Conservation (phyloP, 2,329 filamentous ascomycete genomes). For the Alternaria ethzedia region DNA sequence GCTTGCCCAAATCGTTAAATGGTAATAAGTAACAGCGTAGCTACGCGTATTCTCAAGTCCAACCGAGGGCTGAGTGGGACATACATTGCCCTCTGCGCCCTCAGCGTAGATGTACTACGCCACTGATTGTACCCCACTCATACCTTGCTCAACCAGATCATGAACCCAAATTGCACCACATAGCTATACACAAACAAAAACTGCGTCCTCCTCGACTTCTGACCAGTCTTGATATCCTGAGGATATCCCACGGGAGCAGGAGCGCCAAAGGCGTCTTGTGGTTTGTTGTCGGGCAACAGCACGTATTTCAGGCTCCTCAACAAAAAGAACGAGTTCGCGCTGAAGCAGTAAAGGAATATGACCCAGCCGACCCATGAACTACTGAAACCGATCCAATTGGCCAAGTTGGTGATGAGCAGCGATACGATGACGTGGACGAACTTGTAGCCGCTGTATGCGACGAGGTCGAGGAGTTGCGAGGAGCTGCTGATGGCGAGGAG, state of each 20-base stretch:
- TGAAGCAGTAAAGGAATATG: constrained; percentile 88
- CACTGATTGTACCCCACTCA: constrained; percentile 2
- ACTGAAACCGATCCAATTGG: constrained; percentile 72
- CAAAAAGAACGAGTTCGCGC: constrained; percentile 93
- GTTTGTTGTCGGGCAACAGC: constrained; percentile 73
- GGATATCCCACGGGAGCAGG: constrained; percentile 59
- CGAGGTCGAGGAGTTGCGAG: constrained; percentile 88
- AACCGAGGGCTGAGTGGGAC: background rate
- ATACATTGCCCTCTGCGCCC: background rate
- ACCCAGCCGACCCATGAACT: constrained; percentile 88
- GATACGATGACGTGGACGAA: constrained; percentile 97
- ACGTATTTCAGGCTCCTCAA: constrained; percentile 96
- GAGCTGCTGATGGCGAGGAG: constrained; percentile 92
- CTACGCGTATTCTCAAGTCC: background rate
- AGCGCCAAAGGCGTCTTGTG: constrained; percentile 35
- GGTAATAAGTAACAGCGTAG: background rate
- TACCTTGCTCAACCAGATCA: constrained; percentile 73
- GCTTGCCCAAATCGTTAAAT: background rate
- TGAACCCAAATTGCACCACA: constrained; percentile 90
- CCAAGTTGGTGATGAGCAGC: constrained; percentile 73
- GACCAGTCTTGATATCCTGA: constrained; percentile 75
- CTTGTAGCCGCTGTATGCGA: constrained; percentile 98
- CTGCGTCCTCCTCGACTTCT: constrained; percentile 52
- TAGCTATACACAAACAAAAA: constrained; percentile 71
- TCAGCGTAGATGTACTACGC: background rate